phyloP scores from a whole-genome alignment of 331 rosid genomes.

The Acacia concinna region DNA sequence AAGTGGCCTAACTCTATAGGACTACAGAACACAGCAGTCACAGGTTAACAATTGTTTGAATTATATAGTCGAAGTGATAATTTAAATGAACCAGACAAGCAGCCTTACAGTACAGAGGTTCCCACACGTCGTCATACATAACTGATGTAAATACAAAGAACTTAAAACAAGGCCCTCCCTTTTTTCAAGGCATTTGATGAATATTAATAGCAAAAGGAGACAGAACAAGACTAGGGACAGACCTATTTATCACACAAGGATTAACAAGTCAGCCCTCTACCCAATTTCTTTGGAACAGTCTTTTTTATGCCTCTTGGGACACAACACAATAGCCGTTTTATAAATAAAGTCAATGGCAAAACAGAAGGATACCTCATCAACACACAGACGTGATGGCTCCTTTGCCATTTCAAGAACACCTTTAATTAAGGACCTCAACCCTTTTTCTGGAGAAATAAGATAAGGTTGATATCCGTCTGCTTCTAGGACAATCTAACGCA shows the following conservation, averaged over 20 bases:
- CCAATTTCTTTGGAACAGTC: slow-evolving; percentile 1
- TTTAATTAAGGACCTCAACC: slow-evolving; percentile 90
- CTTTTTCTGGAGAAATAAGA: slow-evolving; percentile 97
- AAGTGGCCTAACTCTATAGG: neutral
- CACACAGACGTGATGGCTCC: slow-evolving; percentile 91
- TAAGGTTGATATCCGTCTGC: slow-evolving; percentile 99
- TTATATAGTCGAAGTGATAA: slow-evolving; percentile 3
- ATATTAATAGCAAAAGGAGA: neutral
- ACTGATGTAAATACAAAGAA: slow-evolving; percentile 14
- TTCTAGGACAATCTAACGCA: slow-evolving; percentile 82
- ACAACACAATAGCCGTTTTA: slow-evolving; percentile 3
- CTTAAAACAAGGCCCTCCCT: neutral
- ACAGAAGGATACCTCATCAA: slow-evolving; percentile 73
- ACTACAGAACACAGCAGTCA: slow-evolving; percentile 2
- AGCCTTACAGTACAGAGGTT: slow-evolving; percentile 7
- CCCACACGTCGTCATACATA: neutral
- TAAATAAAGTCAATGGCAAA: slow-evolving; percentile 23
- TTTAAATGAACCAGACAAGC: slow-evolving; percentile 1
- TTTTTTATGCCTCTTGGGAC: slow-evolving; percentile 11
- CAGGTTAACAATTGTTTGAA: slow-evolving; percentile 12
- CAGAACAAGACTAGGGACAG: slow-evolving; percentile 11
- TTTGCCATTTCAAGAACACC: slow-evolving; percentile 92
- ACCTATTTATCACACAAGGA: neutral
- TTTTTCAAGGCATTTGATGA: neutral
- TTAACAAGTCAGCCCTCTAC: slow-evolving; percentile 9